Percentiles rank a stretch among this genome's conserved stretches.
These are phyloP conservation scores for Leccinum subgranulosum DNA, from an alignment of 768 basidiomycete species.

Conservation along the genomic window DNA sequence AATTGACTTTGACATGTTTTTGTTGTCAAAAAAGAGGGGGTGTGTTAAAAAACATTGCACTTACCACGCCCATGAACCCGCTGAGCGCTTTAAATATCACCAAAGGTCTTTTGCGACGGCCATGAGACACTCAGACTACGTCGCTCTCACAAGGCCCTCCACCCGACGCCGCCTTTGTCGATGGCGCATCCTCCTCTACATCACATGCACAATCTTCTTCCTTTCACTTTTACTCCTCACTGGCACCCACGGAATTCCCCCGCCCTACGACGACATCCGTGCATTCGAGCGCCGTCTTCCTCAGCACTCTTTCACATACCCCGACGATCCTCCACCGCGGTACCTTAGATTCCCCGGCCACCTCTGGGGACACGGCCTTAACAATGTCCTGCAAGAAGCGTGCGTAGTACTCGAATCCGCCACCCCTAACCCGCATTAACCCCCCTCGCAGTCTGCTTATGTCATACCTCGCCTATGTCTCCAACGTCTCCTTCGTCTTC, in stretches of 20 bases:
- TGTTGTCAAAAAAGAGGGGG: too few relatives aligned
- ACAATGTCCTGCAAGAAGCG: conserved; percentile 63
- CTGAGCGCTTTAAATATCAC: background rate
- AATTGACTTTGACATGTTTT: too few relatives aligned
- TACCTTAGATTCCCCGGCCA: conserved; percentile 54
- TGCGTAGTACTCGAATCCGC: conserved; percentile 28
- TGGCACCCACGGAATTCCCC: conserved; percentile 35
- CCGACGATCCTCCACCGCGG: conserved; percentile 11
- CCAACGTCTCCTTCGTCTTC: conserved; percentile 57
- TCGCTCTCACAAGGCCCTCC: conserved; percentile 1
- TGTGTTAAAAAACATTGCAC: too few relatives aligned
- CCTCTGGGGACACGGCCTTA: conserved; percentile 59
- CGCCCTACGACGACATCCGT: conserved; percentile 36
- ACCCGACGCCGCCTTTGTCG: conserved; percentile 14
- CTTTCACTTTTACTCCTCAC: conserved; percentile 29
- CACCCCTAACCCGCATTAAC: background rate
- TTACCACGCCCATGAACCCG: background rate
- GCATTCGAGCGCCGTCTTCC: conserved; percentile 35
- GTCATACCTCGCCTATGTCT: conserved; percentile 48
- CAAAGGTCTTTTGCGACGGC: background rate
- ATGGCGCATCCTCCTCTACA: conserved; percentile 21
- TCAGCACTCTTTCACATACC: conserved; percentile 31
- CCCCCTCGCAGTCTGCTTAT: conserved; percentile 39
- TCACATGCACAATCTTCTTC: conserved; percentile 23
- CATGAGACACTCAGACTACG: conserved; percentile 7